Conservation (phyloP, 345 rosid genomes). For the Linum trigynum region DNA sequence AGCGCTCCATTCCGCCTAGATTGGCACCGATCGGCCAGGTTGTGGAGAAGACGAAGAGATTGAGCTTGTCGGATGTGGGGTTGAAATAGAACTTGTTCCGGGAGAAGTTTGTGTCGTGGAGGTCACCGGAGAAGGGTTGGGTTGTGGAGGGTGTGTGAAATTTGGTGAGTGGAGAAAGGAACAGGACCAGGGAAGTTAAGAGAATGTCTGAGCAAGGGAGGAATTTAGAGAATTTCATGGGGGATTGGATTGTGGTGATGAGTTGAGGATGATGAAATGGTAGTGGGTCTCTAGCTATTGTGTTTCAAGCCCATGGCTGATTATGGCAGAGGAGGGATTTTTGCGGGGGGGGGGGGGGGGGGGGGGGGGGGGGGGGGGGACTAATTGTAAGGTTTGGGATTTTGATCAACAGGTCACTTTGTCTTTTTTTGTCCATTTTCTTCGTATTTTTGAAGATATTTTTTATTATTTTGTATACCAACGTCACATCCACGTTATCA, state of each 20-base stretch:
- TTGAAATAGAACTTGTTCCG: conserved; percentile 64
- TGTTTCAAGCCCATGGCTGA: conserved; percentile 31
- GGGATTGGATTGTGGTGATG: conserved; percentile 14
- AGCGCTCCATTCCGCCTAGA: conserved; percentile 73
- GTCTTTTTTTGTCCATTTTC: too few species aligned
- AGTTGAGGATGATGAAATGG: conserved; percentile 3
- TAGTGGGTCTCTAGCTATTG: conserved; percentile 27
- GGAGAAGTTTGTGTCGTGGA: conserved; percentile 41
- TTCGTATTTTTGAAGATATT: too few species aligned
- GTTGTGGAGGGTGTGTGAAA: conserved; percentile 5
- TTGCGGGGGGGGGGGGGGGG: too few species aligned
- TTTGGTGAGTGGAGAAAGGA: conserved; percentile 22
- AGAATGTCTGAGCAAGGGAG: conserved; percentile 21
- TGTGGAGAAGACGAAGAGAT: conserved; percentile 57
- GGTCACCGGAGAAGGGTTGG: conserved; percentile 29
- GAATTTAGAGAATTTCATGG: conserved; percentile 28
- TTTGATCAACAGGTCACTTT: too few species aligned
- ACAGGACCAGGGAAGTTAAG: conserved; percentile 31
- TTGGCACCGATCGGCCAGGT: conserved; percentile 58
- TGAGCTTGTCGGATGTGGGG: conserved; percentile 41
- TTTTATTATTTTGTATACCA: too few species aligned
- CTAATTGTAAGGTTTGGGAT: too few species aligned
- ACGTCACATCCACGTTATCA: too few species aligned
- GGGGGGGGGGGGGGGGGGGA: too few species aligned
- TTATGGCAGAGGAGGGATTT: background rate